Base-by-base conservation (phyloP, 1,284 basidiomycete species). In the Pseudomicrostroma phylloplanum region DNA sequence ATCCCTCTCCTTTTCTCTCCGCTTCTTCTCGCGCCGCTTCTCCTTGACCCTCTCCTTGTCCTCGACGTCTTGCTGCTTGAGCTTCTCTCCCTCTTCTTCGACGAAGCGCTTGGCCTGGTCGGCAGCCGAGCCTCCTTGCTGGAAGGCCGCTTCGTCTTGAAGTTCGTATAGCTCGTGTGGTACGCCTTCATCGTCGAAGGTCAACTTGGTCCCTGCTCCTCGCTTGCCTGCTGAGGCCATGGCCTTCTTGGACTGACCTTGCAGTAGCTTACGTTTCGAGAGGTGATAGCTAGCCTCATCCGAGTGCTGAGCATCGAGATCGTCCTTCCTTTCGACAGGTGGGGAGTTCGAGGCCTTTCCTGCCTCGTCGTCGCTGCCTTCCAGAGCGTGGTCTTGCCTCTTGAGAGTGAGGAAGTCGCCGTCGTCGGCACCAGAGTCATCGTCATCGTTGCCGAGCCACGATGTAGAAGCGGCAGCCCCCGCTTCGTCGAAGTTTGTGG, bases 401-500 rank as follows among this genome's bases (percentile, higher is more conserved):
- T 92, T 92, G 67, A 98, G 85, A 0, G 90, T 93, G 78, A 98
- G 90, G 75, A 97, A 94, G 64, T 96, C 93, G 69, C 87, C 87
- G 6, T 88, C 88, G 15, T 84, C 62, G 15, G 40, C 58, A 6
- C 43, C 57, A 4, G 55, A 53, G 1, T 66, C 63, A 23, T 63
- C 64, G 49, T 70, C 69, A 15, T 57, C 40, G 49, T 65, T 60
- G 25, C 55, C 59, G 36, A 59, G 12, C 39, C 64, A 67, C 43
- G 66, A 36, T 9, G 67, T 65, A 57, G 19, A 60, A 53, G 59
- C 62, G 25, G 62, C 63, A 17, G 42, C 39, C 48, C 19, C 51
- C 17, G 55, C 53, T 15, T 56, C 69, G 36, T 66, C 67, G 40
- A 36, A 36, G 30, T 3, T 36, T 36, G 48, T 55, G 17, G 43